Conservation (phyloP, 345 rosid species). For the Murraya koenigii region DNA sequence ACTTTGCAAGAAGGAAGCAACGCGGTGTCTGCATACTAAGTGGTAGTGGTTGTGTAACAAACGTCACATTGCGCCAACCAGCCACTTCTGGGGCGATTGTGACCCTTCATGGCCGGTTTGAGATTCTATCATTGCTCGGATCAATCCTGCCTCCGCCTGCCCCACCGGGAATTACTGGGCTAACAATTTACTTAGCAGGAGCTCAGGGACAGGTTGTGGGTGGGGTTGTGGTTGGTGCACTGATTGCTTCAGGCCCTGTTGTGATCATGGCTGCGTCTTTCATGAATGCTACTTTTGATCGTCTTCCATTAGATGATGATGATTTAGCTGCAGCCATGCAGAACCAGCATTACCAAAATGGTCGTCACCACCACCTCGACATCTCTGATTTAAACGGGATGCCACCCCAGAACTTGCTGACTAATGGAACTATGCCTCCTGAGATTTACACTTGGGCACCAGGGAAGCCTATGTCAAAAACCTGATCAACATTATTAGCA, state of each 20-base stretch:
- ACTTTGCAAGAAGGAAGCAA: constrained; percentile 80
- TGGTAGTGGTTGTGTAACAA: constrained; percentile 83
- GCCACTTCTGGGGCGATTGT: constrained; percentile 76
- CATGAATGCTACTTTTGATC: constrained; percentile 89
- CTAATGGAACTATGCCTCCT: constrained; percentile 45
- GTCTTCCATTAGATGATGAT: constrained; percentile 77
- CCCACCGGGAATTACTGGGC: constrained; percentile 79
- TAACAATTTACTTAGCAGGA: constrained; percentile 88
- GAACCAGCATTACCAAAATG: constrained; percentile 60
- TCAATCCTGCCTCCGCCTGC: constrained; percentile 92
- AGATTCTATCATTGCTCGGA: constrained; percentile 89
- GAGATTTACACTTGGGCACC: constrained; percentile 71
- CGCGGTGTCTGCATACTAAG: constrained; percentile 78
- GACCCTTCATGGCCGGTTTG: constrained; percentile 92
- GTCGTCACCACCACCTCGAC: constrained; percentile 52
- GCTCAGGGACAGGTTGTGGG: constrained; percentile 96
- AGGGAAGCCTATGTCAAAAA: constrained; percentile 45
- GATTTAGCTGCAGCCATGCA: constrained; percentile 47
- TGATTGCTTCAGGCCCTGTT: constrained; percentile 92
- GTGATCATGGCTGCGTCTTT: constrained; percentile 88
- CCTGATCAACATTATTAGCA: constrained; percentile 23
- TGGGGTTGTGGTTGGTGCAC: constrained; percentile 78
- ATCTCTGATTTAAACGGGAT: constrained; percentile 59
- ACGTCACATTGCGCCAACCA: constrained; percentile 83
- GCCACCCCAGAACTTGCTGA: constrained; percentile 73